Percentiles rank a stretch among this genome's conserved stretches.
Conservation (phyloP, 208 protist species). For the Leishmania amazonensis region DNA sequence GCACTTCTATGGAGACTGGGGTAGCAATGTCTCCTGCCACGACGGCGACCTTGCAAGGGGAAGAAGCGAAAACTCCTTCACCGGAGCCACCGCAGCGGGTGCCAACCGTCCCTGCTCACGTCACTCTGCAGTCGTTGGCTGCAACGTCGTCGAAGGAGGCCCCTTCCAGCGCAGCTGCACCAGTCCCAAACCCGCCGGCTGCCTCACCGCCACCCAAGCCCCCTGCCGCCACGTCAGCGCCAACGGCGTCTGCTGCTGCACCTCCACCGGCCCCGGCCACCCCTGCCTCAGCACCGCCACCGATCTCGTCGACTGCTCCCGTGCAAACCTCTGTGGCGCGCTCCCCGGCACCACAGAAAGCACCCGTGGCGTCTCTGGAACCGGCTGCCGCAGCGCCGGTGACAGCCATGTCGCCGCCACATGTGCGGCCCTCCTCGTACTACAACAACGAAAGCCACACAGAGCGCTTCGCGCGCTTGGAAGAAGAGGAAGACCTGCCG, state of each 20-base stretch:
- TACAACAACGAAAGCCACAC: slow-evolving; percentile 19
- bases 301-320: not conserved
- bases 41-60: not conserved
- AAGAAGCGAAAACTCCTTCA: not conserved
- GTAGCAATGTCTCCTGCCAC: not conserved
- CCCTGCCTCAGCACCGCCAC: not conserved
- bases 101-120: not conserved
- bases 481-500: slow-evolving; percentile 50
- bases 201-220: not conserved
- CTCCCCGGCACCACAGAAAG: not conserved
- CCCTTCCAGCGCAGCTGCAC: not conserved
- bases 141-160: not conserved
- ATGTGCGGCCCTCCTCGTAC: slow-evolving; percentile 7
- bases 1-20: not conserved
- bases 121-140: not conserved
- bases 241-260: slow-evolving; percentile 1
- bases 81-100: not conserved
- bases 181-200: slow-evolving; percentile 1
- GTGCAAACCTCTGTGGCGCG: not conserved
- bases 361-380: not conserved
- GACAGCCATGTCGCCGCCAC: not conserved
- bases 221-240: not conserved
- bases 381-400: not conserved
- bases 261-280: not conserved
- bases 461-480: slow-evolving; percentile 12